These are phyloP conservation scores for Hypholoma sublateritium DNA, from an alignment of 768 basidiomycete species.

Conservation along the genomic window DNA sequence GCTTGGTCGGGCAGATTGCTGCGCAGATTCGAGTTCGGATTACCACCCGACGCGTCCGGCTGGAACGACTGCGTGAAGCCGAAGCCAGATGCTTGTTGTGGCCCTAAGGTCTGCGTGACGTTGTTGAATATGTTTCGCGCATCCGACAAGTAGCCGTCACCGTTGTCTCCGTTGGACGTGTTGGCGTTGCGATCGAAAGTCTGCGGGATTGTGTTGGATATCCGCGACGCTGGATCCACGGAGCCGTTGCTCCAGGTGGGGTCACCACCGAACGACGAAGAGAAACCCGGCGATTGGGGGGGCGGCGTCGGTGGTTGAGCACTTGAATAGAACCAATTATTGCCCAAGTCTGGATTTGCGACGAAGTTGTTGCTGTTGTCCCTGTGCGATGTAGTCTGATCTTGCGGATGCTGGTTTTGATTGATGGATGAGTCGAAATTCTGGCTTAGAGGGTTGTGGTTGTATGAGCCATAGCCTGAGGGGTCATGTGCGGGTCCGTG, in stretches of 20 bases:
- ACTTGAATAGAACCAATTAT: slow-evolving; percentile 6
- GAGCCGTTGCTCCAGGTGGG: too few species aligned
- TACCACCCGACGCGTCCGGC: slow-evolving; percentile 9
- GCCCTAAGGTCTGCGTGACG: not conserved
- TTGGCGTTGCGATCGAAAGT: not conserved
- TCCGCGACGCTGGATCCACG: not conserved
- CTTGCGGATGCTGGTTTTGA: slow-evolving; percentile 6
- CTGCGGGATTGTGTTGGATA: slow-evolving; percentile 7
- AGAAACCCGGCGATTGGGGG: slow-evolving; percentile 4
- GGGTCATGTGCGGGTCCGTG: slow-evolving; percentile 10
- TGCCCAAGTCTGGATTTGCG: not conserved
- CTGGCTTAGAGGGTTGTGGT: slow-evolving; percentile 8
- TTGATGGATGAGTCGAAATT: not conserved
- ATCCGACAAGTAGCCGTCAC: not conserved
- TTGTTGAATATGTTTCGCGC: not conserved
- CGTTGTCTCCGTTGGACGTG: not conserved
- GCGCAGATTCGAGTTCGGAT: not conserved
- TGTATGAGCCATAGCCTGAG: slow-evolving; percentile 10
- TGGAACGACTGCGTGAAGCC: slow-evolving; percentile 1
- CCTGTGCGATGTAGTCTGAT: slow-evolving; percentile 4
- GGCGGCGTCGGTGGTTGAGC: not conserved
- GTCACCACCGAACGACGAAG: not conserved
- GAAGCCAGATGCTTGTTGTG: not conserved
- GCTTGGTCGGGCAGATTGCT: slow-evolving; percentile 8
- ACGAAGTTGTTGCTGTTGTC: slow-evolving; percentile 17